Evolutionary conservation across 306 rosid genomes (phyloP).

Genomic region (Castanea mollissima): DNA sequence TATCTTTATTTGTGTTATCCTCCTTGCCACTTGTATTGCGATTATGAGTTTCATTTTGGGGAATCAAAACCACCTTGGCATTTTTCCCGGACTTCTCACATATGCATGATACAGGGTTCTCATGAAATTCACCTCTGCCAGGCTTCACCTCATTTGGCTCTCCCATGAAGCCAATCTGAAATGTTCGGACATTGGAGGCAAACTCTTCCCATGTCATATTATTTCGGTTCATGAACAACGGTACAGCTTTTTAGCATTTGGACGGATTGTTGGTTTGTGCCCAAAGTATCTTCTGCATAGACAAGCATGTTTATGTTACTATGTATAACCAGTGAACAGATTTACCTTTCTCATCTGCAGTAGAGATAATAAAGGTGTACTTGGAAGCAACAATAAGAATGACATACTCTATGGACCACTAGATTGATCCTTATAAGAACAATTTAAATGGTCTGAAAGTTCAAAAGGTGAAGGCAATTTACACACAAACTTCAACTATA

Average conservation of each 20-base stretch:
- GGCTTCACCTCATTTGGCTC: constrained; percentile 75
- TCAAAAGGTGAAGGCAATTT: neutral
- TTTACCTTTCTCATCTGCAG: neutral
- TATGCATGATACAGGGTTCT: constrained; percentile 83
- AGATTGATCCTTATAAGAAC: neutral
- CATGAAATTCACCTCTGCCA: constrained; percentile 78
- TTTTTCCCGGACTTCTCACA: constrained; percentile 42
- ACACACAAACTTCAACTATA: neutral
- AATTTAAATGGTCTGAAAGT: neutral
- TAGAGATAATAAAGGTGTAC: neutral
- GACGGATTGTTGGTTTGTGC: constrained; percentile 87
- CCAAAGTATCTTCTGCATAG: constrained; percentile 81
- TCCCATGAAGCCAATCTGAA: constrained; percentile 89
- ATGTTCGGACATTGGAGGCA: constrained; percentile 52
- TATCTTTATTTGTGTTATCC: constrained; percentile 20
- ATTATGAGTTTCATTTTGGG: constrained; percentile 22
- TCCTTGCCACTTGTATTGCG: constrained; percentile 13
- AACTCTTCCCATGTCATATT: constrained; percentile 81
- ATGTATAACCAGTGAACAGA: constrained; percentile 4
- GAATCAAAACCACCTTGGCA: constrained; percentile 12
- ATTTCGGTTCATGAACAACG: constrained; percentile 42
- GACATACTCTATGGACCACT: neutral
- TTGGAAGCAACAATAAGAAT: neutral
- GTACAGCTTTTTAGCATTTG: constrained; percentile 70
- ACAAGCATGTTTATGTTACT: constrained; percentile 3